Base-by-base conservation (phyloP, 2,329 filamentous ascomycete species). In the Colletotrichum chrysophilum region DNA sequence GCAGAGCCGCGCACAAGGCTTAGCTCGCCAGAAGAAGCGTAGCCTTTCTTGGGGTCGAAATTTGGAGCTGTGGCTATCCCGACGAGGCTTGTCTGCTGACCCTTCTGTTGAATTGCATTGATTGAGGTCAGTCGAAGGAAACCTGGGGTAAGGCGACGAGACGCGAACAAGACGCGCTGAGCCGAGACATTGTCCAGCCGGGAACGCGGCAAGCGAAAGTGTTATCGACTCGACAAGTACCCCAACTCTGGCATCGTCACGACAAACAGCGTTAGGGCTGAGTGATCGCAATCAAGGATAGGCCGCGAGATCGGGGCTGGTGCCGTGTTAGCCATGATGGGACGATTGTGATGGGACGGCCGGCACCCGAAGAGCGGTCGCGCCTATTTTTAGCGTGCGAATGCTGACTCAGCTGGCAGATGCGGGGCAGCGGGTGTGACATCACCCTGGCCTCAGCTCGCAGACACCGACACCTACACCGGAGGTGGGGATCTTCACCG, bases 1-100 rank as follows among this genome's bases (percentile, higher is more conserved):
- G 74, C 74, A 75, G 74, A 75, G 74, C 74, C 74, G 74, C 74
- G 70, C 34, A 61, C 73, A 72, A 62, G 74, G 71, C 56, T 70
- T 70, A 69, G 66, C 34, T 67, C 43, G 61, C 61, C 34, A 16
- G 61, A 43, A 64, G 32, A 64, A 43, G 61, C 61, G 34, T 64
- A 38, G 34, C 34, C 36, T 32, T 61, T 34, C 26, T 32, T 21
- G 30, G 30, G 30, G 16, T 61, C 32, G 30, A 48, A 48, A 34
- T 34, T 30, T 0, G 58, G 58, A 34, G n/a, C 10, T 61, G n/a
- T 32, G 18, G 12, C 58, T 61, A 12, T 24, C 18, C 38, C 16
- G 18, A n/a, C 3, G 56, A 26, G 24, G 55, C 24, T 58, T 21
- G 12, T 14, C 55, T 58, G 55, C 38, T n/a, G 18, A 43, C 16